Percentiles rank a stretch among this genome's conserved stretches.
Evolutionary conservation across 2,329 filamentous ascomycete species (phyloP).

Genomic region (Botrytis elliptica): DNA sequence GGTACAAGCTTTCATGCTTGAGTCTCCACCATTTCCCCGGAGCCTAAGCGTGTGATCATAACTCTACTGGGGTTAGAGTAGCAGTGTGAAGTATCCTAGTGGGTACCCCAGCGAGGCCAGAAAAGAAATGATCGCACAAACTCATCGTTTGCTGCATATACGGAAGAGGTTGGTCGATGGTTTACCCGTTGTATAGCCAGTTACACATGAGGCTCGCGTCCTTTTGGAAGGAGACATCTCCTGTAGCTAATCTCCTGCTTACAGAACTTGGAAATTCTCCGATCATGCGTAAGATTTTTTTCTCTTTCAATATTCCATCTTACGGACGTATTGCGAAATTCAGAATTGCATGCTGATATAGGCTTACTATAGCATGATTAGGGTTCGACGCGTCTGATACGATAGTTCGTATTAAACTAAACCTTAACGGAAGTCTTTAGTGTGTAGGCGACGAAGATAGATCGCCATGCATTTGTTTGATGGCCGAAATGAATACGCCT

Average conservation of each 20-base stretch:
- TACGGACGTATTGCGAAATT: not conserved
- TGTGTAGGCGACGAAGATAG: slow-evolving; percentile 15
- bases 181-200: not conserved
- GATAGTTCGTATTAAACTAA: not conserved
- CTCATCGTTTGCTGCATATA: slow-evolving; percentile 3
- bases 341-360: not conserved
- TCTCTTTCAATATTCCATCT: not conserved
- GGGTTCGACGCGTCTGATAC: not conserved
- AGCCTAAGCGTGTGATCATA: slow-evolving; percentile 18
- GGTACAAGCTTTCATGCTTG: not conserved
- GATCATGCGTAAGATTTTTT: not conserved
- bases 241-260: not conserved
- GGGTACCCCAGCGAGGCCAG: not conserved
- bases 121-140: slow-evolving; percentile 1
- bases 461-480: not conserved
- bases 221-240: not conserved
- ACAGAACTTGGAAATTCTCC: not conserved
- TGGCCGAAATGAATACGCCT: not conserved
- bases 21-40: slow-evolving; percentile 20
- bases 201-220: not conserved
- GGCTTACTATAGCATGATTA: not conserved
- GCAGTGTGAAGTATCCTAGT: slow-evolving; percentile 5
- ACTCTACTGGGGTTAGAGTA: not conserved
- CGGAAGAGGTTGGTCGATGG: not conserved
- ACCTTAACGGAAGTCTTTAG: not conserved